These are phyloP conservation scores for Termitomyces sp. DNA, from an alignment of 768 basidiomycete genomes.

Conservation along the genomic window DNA sequence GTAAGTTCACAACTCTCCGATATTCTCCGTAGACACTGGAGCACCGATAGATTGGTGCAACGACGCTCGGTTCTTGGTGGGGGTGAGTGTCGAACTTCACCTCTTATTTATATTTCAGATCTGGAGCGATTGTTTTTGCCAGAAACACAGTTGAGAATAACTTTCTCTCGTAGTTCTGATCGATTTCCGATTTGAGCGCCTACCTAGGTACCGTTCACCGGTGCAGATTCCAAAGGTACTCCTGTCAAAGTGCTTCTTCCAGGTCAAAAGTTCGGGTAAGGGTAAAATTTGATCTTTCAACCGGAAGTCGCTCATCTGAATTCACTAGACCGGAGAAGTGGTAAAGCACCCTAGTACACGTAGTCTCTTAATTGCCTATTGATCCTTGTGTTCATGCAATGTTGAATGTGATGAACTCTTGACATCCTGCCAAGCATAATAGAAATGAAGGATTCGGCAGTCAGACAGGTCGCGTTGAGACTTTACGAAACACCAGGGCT, in stretches of 20 bases:
- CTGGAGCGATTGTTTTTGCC: background rate
- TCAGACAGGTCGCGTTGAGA: background rate
- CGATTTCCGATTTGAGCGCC: background rate
- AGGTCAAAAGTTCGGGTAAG: slow-evolving; percentile 27
- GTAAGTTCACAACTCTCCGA: slow-evolving; percentile 13
- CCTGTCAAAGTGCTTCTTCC: slow-evolving; percentile 22
- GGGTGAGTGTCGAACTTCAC: slow-evolving; percentile 17
- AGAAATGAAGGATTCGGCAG: background rate
- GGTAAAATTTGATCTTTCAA: background rate
- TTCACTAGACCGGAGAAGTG: slow-evolving; percentile 5
- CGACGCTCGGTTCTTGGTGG: slow-evolving; percentile 28
- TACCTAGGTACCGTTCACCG: slow-evolving; percentile 17
- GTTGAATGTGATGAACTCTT: background rate
- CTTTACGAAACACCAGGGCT: background rate
- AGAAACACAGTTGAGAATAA: slow-evolving; percentile 18
- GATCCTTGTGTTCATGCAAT: background rate
- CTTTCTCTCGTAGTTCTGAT: background rate
- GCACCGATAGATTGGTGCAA: slow-evolving; percentile 21
- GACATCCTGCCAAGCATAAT: background rate
- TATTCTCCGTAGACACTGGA: background rate
- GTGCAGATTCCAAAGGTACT: slow-evolving; percentile 19
- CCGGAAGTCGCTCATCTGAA: background rate
- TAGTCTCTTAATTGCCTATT: background rate
- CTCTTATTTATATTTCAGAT: background rate
- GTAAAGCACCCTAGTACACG: background rate